Percentiles rank a stretch among this genome's conserved stretches.
These are phyloP conservation scores for Aspergillus aculeatinus DNA, from an alignment of 2,329 filamentous ascomycete genomes.

Conservation along the genomic window DNA sequence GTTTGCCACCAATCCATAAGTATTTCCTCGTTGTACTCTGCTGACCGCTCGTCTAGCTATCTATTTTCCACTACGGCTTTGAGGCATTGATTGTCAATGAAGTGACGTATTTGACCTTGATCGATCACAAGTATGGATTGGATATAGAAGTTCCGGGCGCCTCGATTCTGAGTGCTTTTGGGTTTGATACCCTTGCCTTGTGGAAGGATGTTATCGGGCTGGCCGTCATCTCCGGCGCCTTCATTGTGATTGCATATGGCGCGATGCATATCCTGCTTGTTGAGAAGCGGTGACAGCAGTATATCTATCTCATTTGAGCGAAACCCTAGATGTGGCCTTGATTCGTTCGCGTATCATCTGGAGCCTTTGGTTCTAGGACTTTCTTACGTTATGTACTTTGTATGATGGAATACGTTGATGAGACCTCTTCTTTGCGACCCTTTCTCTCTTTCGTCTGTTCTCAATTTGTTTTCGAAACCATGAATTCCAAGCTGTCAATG, in stretches of 20 bases:
- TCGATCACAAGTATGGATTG: conserved; percentile 92
- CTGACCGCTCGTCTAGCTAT: conserved; percentile 56
- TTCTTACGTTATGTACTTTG: neutral
- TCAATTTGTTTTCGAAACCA: neutral
- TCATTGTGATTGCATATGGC: conserved; percentile 81
- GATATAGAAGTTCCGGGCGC: conserved; percentile 96
- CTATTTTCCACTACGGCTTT: conserved; percentile 97
- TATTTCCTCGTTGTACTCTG: neutral
- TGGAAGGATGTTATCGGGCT: conserved; percentile 83
- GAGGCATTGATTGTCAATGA: conserved; percentile 97
- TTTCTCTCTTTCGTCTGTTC: neutral
- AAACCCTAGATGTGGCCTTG: neutral
- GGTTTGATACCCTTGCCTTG: conserved; percentile 82
- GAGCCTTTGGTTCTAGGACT: conserved; percentile 1
- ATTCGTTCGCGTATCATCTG: conserved; percentile 1
- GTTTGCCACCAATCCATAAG: conserved; percentile 28
- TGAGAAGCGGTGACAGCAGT: conserved; percentile 67
- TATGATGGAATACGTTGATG: neutral
- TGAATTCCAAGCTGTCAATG: neutral
- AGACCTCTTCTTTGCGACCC: neutral
- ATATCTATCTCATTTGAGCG: conserved; percentile 1
- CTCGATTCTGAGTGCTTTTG: conserved; percentile 90
- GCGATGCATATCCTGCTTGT: conserved; percentile 94
- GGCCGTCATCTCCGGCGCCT: conserved; percentile 75
- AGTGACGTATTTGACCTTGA: conserved; percentile 81